Conservation (phyloP, 2,329 filamentous ascomycete species). For the Achaetomium macrosporum region DNA sequence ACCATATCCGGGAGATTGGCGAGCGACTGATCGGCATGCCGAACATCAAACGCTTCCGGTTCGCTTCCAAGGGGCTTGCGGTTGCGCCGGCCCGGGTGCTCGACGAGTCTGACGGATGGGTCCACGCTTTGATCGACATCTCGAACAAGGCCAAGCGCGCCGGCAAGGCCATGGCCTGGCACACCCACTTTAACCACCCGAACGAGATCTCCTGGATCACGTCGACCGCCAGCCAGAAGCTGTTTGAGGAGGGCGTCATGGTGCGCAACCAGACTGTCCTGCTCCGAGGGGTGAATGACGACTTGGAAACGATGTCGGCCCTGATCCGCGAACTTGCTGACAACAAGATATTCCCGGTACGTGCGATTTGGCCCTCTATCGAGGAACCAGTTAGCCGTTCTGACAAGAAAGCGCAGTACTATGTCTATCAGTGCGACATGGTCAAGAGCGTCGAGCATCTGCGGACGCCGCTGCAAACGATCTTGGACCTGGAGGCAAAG, state of each 20-base stretch:
- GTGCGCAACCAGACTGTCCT: conserved; percentile 58
- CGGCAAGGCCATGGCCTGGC: conserved; percentile 56
- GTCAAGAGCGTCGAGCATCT: conserved; percentile 55
- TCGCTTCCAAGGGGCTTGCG: conserved; percentile 57
- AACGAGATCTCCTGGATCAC: conserved; percentile 58
- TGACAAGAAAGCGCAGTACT: conserved; percentile 43
- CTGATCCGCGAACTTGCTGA: conserved; percentile 50
- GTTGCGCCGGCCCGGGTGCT: conserved; percentile 52
- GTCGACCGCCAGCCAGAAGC: conserved; percentile 42
- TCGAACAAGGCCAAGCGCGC: conserved; percentile 43
- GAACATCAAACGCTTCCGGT: conserved; percentile 54
- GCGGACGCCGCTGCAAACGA: conserved; percentile 54
- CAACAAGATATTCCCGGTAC: conserved; percentile 51
- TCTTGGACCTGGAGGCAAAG: conserved; percentile 51
- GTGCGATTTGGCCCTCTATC: conserved; percentile 16
- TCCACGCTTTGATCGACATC: conserved; percentile 45
- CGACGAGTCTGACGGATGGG: conserved; percentile 47
- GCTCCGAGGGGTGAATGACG: conserved; percentile 54
- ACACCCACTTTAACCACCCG: conserved; percentile 62
- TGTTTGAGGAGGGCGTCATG: conserved; percentile 46
- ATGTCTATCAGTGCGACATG: conserved; percentile 62
- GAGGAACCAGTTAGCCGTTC: background rate
- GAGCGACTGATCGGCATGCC: conserved; percentile 50
- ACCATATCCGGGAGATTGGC: conserved; percentile 49
- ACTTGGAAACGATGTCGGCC: conserved; percentile 44